Evolutionary conservation across 495 filamentous ascomycete species (phyloP), one percentile per base, ranked within the genome.

Genomic region (Podospora pseudoanserina): DNA sequence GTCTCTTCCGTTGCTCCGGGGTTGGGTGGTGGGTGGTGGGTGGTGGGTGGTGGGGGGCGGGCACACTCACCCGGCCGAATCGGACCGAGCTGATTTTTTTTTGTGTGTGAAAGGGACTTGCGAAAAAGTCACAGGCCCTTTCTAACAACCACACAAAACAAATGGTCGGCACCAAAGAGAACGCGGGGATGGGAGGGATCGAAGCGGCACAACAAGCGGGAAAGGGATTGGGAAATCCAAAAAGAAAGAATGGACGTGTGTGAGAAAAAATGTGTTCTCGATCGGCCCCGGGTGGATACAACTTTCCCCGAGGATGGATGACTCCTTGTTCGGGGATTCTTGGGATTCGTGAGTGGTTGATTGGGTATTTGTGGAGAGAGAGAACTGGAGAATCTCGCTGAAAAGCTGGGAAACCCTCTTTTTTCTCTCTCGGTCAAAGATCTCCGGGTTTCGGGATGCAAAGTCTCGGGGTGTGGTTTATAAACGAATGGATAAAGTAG

Each of bases 321-420:
- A 58, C 55, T 58, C 55, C 55, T 58, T 58, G 55, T 58, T 26
- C 39, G 39, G 55, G 55, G 55, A 26, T 58, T 58, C 55, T 58
- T 57, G 23, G 30, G 30, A 32, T 2, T 58, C 55, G 9, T 49
- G 39, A 49, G 39, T 49, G 39, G 39, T 49, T 49, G 13, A 11
- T 49, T 49, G 39, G 39, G 39, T 11, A 11, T 13, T 49, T 49
- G 39, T 49, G 39, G 39, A 49, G 39, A 49, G 39, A 49, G 30
- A 32, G 30, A 49, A 49, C 39, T 49, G 39, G 39, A 49, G 39
- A 49, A 49, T 49, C 15, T 49, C 15, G 39, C 5, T 49, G 39
- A 16, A 49, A 49, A 49, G 39, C 39, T 13, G 39, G 39, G 39
- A 2, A 49, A 49, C 9, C 13, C 5, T 49, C 39, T 49, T 11